A percentile compares a stretch with the other conserved stretches of the same genome.
Evolutionary conservation across 225 moss, liverwort and hornwort genomes (phyloP).

Genomic region (Bryum argenteum): DNA sequence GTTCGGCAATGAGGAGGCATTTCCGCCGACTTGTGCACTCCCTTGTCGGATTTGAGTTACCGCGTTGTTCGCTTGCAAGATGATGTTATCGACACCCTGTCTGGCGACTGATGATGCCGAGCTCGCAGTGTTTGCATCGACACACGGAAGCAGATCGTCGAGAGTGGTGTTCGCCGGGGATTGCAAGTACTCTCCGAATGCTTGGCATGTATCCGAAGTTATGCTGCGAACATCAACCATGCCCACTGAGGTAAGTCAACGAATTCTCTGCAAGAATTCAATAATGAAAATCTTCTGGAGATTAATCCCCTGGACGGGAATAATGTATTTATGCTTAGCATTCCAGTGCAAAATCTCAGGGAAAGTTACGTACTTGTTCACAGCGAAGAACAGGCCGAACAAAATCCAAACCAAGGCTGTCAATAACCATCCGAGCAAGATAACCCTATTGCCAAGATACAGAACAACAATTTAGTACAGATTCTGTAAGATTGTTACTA

Average conservation of each 20-base stretch:
- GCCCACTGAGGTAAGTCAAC: neutral
- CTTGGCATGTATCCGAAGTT: slow-evolving; percentile 64
- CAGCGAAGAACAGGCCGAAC: slow-evolving; percentile 63
- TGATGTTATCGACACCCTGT: slow-evolving; percentile 46
- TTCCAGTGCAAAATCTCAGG: neutral
- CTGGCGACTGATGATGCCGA: slow-evolving; percentile 44
- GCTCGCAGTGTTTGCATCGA: slow-evolving; percentile 59
- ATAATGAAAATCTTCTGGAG: too few relatives aligned
- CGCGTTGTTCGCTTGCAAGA: slow-evolving; percentile 50
- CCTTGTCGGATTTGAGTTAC: slow-evolving; percentile 38
- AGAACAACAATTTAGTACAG: neutral
- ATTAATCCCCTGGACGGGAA: too few relatives aligned
- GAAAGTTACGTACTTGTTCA: slow-evolving; percentile 52
- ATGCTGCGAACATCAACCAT: slow-evolving; percentile 39
- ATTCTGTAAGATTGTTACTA: neutral
- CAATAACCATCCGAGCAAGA: slow-evolving; percentile 60
- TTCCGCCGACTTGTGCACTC: slow-evolving; percentile 31
- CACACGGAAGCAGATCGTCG: slow-evolving; percentile 65
- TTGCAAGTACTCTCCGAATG: slow-evolving; percentile 60
- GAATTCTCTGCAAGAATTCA: too few relatives aligned
- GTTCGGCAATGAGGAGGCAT: slow-evolving; percentile 17
- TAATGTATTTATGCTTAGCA: too few relatives aligned
- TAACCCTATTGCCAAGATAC: slow-evolving; percentile 35
- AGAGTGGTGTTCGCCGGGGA: slow-evolving; percentile 72
- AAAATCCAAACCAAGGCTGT: slow-evolving; percentile 51